Conservation (phyloP, 2,329 filamentous ascomycete genomes). For the Colletotrichum sidae region DNA sequence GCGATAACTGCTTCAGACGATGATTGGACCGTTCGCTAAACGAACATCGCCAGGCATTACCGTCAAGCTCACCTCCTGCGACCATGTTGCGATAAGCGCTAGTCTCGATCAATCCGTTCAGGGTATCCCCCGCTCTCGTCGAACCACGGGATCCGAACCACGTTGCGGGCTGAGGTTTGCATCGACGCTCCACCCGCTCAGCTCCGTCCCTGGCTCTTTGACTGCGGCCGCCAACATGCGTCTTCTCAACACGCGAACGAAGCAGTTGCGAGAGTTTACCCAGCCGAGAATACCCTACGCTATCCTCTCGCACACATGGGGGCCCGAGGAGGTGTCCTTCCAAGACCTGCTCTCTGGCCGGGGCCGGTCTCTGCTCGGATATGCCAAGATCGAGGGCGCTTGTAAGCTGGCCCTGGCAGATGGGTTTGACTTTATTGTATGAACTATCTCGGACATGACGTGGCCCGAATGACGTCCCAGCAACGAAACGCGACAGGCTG, state of each 20-base stretch:
- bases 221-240: conserved; percentile 20
- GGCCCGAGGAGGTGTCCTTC: conserved; percentile 39
- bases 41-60: too few species aligned
- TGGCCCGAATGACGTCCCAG: background rate
- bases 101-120: background rate
- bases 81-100: too few species aligned
- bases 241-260: conserved; percentile 34
- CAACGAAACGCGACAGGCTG: background rate
- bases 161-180: background rate
- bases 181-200: background rate
- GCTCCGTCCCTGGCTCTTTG: background rate
- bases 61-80: too few species aligned
- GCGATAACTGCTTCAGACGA: too few species aligned
- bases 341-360: conserved; percentile 34
- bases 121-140: background rate
- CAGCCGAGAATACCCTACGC: conserved; percentile 39
- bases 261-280: conserved; percentile 28
- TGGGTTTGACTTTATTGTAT: conserved; percentile 25
- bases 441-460: background rate
- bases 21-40: too few species aligned
- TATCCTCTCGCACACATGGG: conserved; percentile 44
- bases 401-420: conserved; percentile 16
- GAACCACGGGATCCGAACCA: background rate
- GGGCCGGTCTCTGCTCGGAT: conserved; percentile 8
- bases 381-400: conserved; percentile 21